Conservation (phyloP, 495 filamentous ascomycete genomes). For the Aspergillus wentii region DNA sequence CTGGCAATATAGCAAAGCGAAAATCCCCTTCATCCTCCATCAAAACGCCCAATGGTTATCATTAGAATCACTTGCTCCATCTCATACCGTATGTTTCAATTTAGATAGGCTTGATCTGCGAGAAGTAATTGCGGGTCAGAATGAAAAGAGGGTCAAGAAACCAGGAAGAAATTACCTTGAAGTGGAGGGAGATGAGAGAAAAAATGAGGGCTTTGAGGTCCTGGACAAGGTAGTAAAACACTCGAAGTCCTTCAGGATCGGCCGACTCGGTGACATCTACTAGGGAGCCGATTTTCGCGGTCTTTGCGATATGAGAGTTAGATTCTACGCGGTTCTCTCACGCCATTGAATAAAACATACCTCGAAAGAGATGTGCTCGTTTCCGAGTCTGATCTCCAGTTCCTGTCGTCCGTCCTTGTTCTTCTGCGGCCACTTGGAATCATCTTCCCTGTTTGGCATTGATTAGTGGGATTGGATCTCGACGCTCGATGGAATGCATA, state of each 20-base stretch:
- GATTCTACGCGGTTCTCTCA: constrained; percentile 30
- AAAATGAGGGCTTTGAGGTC: constrained; percentile 97
- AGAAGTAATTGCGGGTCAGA: constrained; percentile 3
- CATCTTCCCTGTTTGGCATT: constrained; percentile 71
- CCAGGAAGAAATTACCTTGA: constrained; percentile 62
- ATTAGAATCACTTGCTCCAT: neutral
- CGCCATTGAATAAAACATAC: constrained; percentile 33
- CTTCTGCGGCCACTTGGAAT: constrained; percentile 98
- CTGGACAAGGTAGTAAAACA: constrained; percentile 99
- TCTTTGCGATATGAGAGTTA: too few relatives aligned
- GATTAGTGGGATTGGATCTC: neutral
- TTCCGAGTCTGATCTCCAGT: constrained; percentile 89
- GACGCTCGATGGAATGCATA: constrained; percentile 30
- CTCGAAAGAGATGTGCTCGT: constrained; percentile 98
- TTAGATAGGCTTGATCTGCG: constrained; percentile 79
- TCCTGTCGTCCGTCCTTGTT: constrained; percentile 98
- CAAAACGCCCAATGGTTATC: neutral
- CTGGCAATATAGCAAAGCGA: too few relatives aligned
- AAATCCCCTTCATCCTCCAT: too few relatives aligned
- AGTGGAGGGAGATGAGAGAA: constrained; percentile 92
- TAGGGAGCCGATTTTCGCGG: constrained; percentile 95
- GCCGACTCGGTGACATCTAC: constrained; percentile 94
- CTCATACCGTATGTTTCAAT: constrained; percentile 1
- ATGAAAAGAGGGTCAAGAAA: constrained; percentile 2
- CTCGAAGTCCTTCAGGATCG: constrained; percentile 92